Percentiles rank a stretch among this genome's conserved stretches.
Conservation (phyloP, 2,329 filamentous ascomycete species). For the Neurospora sp. region DNA sequence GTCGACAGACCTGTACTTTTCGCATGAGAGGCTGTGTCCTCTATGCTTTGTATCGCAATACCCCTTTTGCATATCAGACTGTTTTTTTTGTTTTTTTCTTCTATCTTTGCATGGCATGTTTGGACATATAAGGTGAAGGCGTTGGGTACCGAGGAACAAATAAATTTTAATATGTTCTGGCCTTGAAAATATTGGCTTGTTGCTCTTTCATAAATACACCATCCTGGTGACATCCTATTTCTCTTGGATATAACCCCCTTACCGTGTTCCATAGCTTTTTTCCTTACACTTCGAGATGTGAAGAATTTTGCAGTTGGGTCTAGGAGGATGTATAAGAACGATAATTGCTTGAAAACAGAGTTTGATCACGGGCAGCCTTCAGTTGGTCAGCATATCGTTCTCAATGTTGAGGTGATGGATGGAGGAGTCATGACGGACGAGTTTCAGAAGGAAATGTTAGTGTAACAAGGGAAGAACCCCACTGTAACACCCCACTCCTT, state of each 20-base stretch:
- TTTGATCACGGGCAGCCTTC: neutral
- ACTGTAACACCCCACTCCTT: neutral
- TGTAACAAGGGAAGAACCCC: neutral
- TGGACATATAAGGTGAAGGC: neutral
- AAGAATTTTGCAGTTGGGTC: neutral
- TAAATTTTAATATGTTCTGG: neutral
- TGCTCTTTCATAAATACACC: neutral
- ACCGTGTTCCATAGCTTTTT: neutral
- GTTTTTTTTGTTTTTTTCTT: neutral
- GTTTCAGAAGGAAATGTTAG: neutral
- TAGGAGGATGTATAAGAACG: neutral
- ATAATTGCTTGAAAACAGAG: neutral
- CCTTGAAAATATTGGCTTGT: neutral
- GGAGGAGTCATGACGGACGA: neutral
- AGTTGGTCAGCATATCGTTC: neutral
- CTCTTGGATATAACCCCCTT: neutral
- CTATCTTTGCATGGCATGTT: neutral
- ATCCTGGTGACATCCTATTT: neutral
- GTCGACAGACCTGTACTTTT: neutral
- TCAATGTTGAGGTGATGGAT: neutral
- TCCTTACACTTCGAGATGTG: neutral
- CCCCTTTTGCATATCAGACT: neutral
- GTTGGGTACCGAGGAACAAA: neutral
- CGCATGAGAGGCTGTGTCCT: neutral
- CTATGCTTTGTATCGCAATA: neutral